A percentile compares a stretch with the other conserved stretches of the same genome.
Evolutionary conservation across 352 stramenopile genomes (phyloP).

Genomic region (Pythium coloratum): DNA sequence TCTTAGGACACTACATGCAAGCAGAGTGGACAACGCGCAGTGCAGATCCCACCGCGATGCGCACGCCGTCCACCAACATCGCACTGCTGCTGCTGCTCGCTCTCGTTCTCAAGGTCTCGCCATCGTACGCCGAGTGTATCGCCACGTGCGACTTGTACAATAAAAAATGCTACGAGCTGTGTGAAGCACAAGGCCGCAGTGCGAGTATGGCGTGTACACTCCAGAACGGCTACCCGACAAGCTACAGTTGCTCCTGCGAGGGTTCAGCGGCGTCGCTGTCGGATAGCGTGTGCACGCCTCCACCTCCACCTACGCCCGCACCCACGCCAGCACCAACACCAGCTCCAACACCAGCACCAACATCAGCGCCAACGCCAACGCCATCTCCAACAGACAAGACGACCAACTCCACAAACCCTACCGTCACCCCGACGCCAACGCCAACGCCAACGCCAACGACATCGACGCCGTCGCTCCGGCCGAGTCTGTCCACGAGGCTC

Average conservation of each 20-base stretch:
- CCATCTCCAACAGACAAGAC: no score
- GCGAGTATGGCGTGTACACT: no score
- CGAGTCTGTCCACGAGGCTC: no score
- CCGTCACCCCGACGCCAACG: no score
- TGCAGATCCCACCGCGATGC: not conserved
- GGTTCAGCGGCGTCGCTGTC: not conserved
- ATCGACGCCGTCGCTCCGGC: no score
- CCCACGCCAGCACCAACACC: not conserved
- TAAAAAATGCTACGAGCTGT: not conserved
- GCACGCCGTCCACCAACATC: not conserved
- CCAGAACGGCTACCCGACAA: not conserved
- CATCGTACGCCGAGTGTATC: not conserved
- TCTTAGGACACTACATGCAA: no score
- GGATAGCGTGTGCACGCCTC: not conserved
- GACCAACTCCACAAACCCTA: no score
- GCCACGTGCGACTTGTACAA: not conserved
- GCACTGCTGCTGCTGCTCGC: not conserved
- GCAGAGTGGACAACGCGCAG: no score
- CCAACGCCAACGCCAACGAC: no score
- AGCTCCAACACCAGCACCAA: no score
- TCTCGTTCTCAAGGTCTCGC: not conserved
- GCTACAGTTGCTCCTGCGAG: not conserved
- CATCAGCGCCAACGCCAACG: no score
- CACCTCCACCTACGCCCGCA: not conserved
- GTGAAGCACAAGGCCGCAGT: not conserved